Base-by-base conservation (phyloP, 1,139 yeast genomes). In the Groenewaldozyma auringiensis region DNA sequence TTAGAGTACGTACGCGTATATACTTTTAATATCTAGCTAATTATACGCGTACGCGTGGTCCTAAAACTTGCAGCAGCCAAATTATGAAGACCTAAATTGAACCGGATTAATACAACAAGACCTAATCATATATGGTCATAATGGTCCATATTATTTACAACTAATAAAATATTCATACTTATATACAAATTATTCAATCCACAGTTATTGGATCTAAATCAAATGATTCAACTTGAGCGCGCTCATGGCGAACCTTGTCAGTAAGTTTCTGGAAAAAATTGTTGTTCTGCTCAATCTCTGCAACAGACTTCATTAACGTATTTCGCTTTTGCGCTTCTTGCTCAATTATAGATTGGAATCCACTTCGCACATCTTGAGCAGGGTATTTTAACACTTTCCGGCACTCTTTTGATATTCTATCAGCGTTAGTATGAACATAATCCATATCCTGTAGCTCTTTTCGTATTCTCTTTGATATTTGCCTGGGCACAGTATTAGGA, bases 401-500 rank as follows among this genome's bases (percentile, higher is more conserved):
- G 50, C 88, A 84, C 61, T 92, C 97, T 54, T 78, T 79, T 0
- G 95, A 72, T 9, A 92, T 77, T 50, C 98, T 73, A 46, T 75
- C 75, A 2, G 96, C 81, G 61, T 89, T 89, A 38, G 71, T 61
- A 56, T 84, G 94, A 9, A 84, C 79, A 57, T 87, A 92, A 50
- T 88, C 96, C 57, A 80, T 65, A 18, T 74, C 77, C 33, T 71
- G 68, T 33, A 92, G 70, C 56, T 83, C 84, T 6, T 60, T 61
- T 51, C 75, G 76, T 53, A 89, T 76, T 63, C 84, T 87, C 45
- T 74, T 71, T 0, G 94, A 87, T 50, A 88, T 74, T 48, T 88
- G 88, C 55, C 88, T 72, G 21, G 96, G 94, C 57, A 86, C 77
- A 0, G 97, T 95, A 55, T 83, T 77, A 2, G 96, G 96, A 16